These are phyloP conservation scores for Chenopodium suecicum DNA, from an alignment of 148 eudicot genomes.

Conservation along the genomic window DNA sequence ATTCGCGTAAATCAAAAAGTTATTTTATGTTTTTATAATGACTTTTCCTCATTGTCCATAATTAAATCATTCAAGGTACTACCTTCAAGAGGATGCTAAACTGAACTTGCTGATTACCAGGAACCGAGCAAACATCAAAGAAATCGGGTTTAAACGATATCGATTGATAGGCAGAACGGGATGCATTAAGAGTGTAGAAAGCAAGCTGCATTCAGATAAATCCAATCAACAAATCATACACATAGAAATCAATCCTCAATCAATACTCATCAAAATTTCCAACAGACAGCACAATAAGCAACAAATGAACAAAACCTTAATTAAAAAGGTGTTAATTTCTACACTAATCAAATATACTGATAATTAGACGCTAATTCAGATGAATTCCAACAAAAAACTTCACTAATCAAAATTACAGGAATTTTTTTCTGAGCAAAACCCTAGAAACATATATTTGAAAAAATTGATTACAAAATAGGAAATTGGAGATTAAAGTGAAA, in stretches of 20 bases:
- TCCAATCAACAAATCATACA: neutral
- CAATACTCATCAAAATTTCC: neutral
- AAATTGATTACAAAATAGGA: no score
- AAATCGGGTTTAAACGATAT: slow-evolving; percentile 76
- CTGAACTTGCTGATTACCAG: slow-evolving; percentile 55
- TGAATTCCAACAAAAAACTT: neutral
- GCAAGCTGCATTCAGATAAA: slow-evolving; percentile 52
- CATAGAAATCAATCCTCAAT: neutral
- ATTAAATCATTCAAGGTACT: neutral
- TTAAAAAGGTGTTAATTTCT: neutral
- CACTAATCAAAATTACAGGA: neutral
- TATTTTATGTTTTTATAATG: neutral
- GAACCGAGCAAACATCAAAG: slow-evolving; percentile 60
- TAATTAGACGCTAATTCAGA: neutral
- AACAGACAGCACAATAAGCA: neutral
- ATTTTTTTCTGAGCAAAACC: slow-evolving; percentile 6
- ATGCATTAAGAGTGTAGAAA: slow-evolving; percentile 76
- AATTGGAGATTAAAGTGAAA: neutral
- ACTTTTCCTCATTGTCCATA: neutral
- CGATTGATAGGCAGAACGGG: slow-evolving; percentile 87
- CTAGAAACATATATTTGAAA: neutral
- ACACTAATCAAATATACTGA: neutral
- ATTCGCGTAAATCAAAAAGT: neutral
- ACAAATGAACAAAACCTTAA: neutral
- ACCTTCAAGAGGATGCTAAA: slow-evolving; percentile 97